phyloP scores from a whole-genome alignment of 331 rosid genomes.

The Malus hybrid region DNA sequence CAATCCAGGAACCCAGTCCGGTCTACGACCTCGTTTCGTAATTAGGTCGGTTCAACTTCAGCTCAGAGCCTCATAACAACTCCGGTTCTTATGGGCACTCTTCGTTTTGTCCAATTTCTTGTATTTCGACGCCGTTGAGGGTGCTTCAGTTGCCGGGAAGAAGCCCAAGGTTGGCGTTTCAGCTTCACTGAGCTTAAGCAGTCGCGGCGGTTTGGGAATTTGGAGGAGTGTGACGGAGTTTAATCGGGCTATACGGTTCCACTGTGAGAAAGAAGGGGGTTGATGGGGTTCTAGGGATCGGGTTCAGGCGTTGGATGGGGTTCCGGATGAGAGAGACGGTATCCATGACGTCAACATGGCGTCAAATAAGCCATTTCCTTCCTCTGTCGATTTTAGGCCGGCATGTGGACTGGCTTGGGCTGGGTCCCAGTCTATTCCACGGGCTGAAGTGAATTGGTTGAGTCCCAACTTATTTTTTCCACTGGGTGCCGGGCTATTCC shows the following conservation, averaged over 20 bases:
- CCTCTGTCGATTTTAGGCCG: too few species aligned
- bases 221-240: conserved; percentile 48
- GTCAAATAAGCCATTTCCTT: too few species aligned
- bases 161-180: conserved; percentile 36
- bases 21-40: conserved; percentile 50
- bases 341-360: too few species aligned
- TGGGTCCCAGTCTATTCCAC: too few species aligned
- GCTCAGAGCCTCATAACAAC: conserved; percentile 23
- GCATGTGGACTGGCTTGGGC: too few species aligned
- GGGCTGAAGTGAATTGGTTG: too few species aligned
- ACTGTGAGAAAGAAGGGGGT: conserved; percentile 33
- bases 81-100: conserved; percentile 29
- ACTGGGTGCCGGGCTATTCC: too few species aligned
- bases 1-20: neutral
- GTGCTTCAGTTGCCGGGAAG: neutral
- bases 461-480: too few species aligned
- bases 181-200: conserved; percentile 42
- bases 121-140: conserved; percentile 25
- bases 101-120: conserved; percentile 36
- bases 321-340: too few species aligned
- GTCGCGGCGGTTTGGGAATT: conserved; percentile 23
- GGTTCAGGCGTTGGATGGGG: too few species aligned
- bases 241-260: conserved; percentile 57
- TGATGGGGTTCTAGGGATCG: too few species aligned
- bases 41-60: conserved; percentile 39